Evolutionary conservation across 148 eudicot genomes (phyloP).

Genomic region (Nepenthes gracilis): DNA sequence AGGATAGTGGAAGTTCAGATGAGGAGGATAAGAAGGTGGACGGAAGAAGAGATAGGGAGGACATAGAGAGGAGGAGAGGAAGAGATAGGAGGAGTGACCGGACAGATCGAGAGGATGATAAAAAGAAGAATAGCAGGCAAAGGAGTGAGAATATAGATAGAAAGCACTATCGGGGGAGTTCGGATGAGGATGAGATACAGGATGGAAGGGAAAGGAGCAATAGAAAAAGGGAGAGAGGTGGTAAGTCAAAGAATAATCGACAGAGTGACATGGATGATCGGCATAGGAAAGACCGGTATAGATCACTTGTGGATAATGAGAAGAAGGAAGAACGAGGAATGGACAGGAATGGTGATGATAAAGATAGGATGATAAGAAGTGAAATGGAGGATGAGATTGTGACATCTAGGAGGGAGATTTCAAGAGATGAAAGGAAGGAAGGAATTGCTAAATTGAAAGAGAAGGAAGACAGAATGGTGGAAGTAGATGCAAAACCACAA

Average conservation of each 20-base stretch:
- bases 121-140: neutral
- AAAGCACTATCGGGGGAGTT: constrained; percentile 1
- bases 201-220: neutral
- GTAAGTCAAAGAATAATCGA: neutral
- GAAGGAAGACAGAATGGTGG: constrained; percentile 10
- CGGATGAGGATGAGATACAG: too few relatives aligned
- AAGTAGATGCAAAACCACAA: constrained; percentile 13
- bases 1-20: neutral
- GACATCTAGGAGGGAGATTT: constrained; percentile 6
- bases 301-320: neutral
- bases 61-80: constrained; percentile 1
- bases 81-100: neutral
- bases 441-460: neutral
- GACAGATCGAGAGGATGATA: neutral
- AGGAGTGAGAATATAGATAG: neutral
- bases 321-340: too few relatives aligned
- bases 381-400: neutral
- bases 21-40: constrained; percentile 2
- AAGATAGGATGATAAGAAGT: too few relatives aligned
- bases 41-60: constrained; percentile 6
- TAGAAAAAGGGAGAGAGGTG: constrained; percentile 2
- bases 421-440: constrained; percentile 8
- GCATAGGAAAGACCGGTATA: constrained; percentile 1
- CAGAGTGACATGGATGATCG: neutral
- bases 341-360: too few relatives aligned